These are phyloP conservation scores for Mycena albidolilacea DNA, from an alignment of 768 basidiomycete genomes.

Conservation along the genomic window DNA sequence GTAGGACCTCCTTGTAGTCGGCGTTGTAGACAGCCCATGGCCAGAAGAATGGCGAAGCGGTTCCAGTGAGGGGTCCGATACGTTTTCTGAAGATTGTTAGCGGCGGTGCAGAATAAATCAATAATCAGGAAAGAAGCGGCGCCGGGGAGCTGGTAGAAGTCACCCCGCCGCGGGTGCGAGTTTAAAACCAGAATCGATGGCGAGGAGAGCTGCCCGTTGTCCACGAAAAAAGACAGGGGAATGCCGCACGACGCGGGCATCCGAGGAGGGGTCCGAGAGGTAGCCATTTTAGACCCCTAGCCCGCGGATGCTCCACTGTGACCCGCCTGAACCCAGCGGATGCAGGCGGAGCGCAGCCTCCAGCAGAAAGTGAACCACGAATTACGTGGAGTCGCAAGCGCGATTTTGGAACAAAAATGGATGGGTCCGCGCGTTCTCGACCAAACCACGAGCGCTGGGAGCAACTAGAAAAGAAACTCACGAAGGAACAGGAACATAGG, in stretches of 20 bases:
- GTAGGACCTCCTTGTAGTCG: conserved; percentile 73
- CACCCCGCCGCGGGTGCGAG: too few relatives aligned
- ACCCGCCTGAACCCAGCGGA: not conserved
- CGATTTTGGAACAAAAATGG: not conserved
- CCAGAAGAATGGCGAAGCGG: conserved; percentile 70
- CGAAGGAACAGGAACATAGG: conserved; percentile 68
- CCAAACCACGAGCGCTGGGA: not conserved
- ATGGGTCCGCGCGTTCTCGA: not conserved
- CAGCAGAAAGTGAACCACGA: not conserved
- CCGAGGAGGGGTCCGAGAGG: not conserved
- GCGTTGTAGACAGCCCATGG: conserved; percentile 73
- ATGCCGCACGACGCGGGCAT: not conserved
- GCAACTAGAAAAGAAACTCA: conserved; percentile 44
- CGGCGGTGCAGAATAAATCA: not conserved
- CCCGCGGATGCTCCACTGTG: too few relatives aligned
- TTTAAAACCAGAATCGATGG: too few relatives aligned
- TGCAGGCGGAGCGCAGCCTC: not conserved
- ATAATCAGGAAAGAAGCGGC: not conserved
- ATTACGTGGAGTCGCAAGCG: not conserved
- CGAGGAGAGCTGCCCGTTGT: too few relatives aligned
- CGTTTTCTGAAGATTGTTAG: conserved; percentile 64
- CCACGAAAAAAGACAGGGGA: not conserved
- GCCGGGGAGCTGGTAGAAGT: too few relatives aligned
- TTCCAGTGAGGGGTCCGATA: conserved; percentile 61
- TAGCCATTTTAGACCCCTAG: too few relatives aligned